Conservation (phyloP, 495 filamentous ascomycete genomes). For the Penicillium crystallinum region DNA sequence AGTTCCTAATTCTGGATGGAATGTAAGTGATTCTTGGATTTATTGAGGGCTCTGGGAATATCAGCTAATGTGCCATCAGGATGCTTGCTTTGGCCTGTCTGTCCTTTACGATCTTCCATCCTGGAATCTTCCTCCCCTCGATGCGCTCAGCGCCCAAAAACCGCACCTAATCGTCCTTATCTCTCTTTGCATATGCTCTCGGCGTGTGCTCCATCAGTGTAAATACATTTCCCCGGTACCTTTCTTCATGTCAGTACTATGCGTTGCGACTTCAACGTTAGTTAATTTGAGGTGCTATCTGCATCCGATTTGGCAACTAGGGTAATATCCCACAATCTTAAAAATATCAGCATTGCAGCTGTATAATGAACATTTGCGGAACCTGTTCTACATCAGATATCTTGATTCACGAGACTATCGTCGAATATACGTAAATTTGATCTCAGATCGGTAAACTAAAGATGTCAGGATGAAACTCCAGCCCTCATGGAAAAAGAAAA, state of each 20-base stretch:
- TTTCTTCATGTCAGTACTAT: neutral
- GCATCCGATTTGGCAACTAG: too few relatives aligned
- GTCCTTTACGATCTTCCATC: slow-evolving; percentile 45
- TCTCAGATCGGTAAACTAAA: neutral
- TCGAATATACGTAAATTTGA: neutral
- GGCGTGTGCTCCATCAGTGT: too few relatives aligned
- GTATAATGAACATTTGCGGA: too few relatives aligned
- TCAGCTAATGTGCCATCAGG: slow-evolving; percentile 15
- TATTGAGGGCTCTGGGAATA: neutral
- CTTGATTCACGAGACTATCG: neutral
- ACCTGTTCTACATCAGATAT: neutral
- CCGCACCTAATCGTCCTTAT: slow-evolving; percentile 4
- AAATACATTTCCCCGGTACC: neutral
- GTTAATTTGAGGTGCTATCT: too few relatives aligned
- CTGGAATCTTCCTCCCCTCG: slow-evolving; percentile 43
- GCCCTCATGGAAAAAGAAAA: neutral
- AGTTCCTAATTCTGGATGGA: slow-evolving; percentile 57
- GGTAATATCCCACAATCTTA: neutral
- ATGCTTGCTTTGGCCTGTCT: slow-evolving; percentile 47
- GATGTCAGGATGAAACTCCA: slow-evolving; percentile 1
- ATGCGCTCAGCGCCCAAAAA: slow-evolving; percentile 33
- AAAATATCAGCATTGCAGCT: too few relatives aligned
- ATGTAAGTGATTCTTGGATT: slow-evolving; percentile 30
- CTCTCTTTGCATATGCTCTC: neutral
- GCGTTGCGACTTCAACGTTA: too few relatives aligned